Percentiles rank a stretch among this genome's conserved stretches.
Conservation (phyloP, 495 filamentous ascomycete species). For the Melanomma pulvis-pyrius region DNA sequence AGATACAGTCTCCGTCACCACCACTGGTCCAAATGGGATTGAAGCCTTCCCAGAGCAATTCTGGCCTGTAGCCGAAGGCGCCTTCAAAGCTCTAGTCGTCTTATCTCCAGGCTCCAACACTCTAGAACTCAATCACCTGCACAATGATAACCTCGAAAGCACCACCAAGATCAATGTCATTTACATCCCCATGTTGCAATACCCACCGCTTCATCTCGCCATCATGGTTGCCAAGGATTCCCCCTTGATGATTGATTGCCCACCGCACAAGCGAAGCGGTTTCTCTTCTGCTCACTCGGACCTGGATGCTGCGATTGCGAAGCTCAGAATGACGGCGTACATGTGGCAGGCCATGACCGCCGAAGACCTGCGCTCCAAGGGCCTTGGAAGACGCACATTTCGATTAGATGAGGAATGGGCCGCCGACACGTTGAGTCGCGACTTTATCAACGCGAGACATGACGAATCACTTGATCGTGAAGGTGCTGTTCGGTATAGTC, state of each 20-base stretch:
- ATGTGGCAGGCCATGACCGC: slow-evolving; percentile 57
- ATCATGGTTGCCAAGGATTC: slow-evolving; percentile 55
- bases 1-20: slow-evolving; percentile 23
- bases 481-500: slow-evolving; percentile 38
- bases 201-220: slow-evolving; percentile 56
- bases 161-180: slow-evolving; percentile 26
- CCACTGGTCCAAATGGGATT: slow-evolving; percentile 7
- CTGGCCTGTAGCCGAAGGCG: slow-evolving; percentile 24
- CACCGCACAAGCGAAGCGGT: slow-evolving; percentile 42
- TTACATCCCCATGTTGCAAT: slow-evolving; percentile 43
- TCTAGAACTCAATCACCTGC: slow-evolving; percentile 15
- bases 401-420: slow-evolving; percentile 56
- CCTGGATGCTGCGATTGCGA: slow-evolving; percentile 51
- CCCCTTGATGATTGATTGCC: slow-evolving; percentile 48
- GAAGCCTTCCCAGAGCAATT: slow-evolving; percentile 39
- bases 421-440: slow-evolving; percentile 45
- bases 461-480: slow-evolving; percentile 24
- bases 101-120: slow-evolving; percentile 29
- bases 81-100: slow-evolving; percentile 35
- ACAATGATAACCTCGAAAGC: slow-evolving; percentile 12
- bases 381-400: slow-evolving; percentile 54
- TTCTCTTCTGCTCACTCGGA: slow-evolving; percentile 47
- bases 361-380: slow-evolving; percentile 52
- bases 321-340: slow-evolving; percentile 56
- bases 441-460: slow-evolving; percentile 28